These are phyloP conservation scores for Galeopsis tetrahit DNA, from an alignment of 257 asterid species.

Conservation along the genomic window DNA sequence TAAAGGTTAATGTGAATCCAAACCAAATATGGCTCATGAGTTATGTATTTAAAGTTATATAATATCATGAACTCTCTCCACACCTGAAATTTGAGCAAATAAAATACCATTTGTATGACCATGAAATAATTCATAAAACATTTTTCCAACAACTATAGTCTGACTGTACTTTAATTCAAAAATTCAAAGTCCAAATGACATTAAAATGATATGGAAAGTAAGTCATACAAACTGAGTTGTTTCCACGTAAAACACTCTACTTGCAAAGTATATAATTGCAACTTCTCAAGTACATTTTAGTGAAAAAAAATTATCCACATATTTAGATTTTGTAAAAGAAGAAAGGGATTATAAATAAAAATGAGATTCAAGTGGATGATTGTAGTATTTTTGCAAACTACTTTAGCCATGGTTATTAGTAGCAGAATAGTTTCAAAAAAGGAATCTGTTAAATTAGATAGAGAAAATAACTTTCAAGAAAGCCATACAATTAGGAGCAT, in stretches of 20 bases:
- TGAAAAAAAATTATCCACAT: constrained; percentile 15
- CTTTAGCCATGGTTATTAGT: constrained; percentile 6
- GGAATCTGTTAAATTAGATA: constrained; percentile 19
- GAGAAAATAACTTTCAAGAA: constrained; percentile 9
- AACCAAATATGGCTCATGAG: neutral
- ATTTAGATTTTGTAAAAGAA: neutral
- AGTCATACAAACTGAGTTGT: constrained; percentile 46
- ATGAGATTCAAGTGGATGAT: constrained; percentile 42
- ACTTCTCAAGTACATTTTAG: constrained; percentile 33
- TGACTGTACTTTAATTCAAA: neutral
- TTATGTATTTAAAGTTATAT: neutral
- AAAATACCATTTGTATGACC: neutral
- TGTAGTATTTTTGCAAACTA: constrained; percentile 35
- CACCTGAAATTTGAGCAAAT: neutral
- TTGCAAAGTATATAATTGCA: constrained; percentile 20
- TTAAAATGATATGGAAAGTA: constrained; percentile 53
- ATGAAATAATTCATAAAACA: neutral
- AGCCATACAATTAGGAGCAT: constrained; percentile 40
- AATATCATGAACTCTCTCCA: neutral
- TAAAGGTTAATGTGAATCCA: neutral
- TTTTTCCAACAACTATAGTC: neutral
- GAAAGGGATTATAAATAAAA: constrained; percentile 5
- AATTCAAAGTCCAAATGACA: constrained; percentile 25
- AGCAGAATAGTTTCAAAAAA: constrained; percentile 19
- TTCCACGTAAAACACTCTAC: neutral